phyloP scores from a whole-genome alignment of 2,329 filamentous ascomycete genomes.

The Septoria petroselini region DNA sequence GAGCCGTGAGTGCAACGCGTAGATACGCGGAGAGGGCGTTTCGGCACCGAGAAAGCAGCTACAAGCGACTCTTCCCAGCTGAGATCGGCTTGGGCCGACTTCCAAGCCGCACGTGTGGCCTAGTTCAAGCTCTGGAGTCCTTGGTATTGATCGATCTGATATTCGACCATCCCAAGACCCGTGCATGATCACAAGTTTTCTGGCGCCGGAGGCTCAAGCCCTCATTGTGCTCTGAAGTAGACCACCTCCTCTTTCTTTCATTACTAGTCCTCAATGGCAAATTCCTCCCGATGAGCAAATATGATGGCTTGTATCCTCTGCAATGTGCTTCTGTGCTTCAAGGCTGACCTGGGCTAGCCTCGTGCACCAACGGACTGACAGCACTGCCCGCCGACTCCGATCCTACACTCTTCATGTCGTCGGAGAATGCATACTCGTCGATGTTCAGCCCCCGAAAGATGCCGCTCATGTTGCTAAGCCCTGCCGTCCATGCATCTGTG shows the following conservation, averaged over 20 bases:
- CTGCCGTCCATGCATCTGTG: slow-evolving; percentile 26
- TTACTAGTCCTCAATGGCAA: too few species aligned
- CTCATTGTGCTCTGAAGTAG: too few species aligned
- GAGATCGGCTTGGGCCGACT: too few species aligned
- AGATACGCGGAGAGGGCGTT: too few species aligned
- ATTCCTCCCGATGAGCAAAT: too few species aligned
- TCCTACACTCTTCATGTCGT: slow-evolving; percentile 23
- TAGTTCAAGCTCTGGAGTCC: too few species aligned
- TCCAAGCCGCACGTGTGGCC: too few species aligned
- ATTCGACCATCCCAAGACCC: neutral
- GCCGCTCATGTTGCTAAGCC: slow-evolving; percentile 38
- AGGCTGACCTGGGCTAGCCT: slow-evolving; percentile 27
- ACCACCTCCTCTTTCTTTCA: too few species aligned
- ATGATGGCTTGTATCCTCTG: neutral
- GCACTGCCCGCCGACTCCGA: slow-evolving; percentile 22
- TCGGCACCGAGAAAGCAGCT: too few species aligned
- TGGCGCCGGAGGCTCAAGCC: too few species aligned
- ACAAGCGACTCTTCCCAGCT: too few species aligned
- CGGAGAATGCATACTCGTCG: slow-evolving; percentile 26
- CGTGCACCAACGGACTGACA: slow-evolving; percentile 22
- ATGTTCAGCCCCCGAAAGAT: slow-evolving; percentile 42
- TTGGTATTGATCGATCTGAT: neutral
- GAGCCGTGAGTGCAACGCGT: too few species aligned
- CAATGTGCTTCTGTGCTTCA: slow-evolving; percentile 1
- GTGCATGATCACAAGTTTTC: neutral